These are phyloP conservation scores for Guyanaporus albipodus DNA, from an alignment of 768 basidiomycete species.

Conservation along the genomic window DNA sequence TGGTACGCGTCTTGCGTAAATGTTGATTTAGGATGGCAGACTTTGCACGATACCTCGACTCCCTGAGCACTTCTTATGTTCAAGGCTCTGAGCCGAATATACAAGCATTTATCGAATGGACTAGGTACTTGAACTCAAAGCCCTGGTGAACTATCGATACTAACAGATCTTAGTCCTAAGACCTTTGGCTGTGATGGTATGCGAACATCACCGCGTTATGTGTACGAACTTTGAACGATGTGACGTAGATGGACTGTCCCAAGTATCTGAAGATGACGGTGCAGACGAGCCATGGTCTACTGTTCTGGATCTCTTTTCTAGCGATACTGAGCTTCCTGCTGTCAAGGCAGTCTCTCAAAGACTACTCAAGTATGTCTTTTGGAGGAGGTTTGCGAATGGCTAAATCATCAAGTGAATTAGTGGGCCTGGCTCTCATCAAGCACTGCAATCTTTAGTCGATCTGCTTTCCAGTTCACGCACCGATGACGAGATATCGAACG, in stretches of 20 bases:
- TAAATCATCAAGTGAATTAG: conserved; percentile 14
- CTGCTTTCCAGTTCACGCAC: conserved; percentile 47
- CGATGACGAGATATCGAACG: conserved; percentile 72
- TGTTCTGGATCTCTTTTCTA: conserved; percentile 32
- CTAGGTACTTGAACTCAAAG: conserved; percentile 15
- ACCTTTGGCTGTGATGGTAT: conserved; percentile 15
- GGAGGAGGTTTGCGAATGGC: not conserved
- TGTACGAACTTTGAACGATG: conserved; percentile 3
- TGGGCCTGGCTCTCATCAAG: conserved; percentile 6
- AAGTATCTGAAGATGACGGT: conserved; percentile 8
- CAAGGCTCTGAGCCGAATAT: conserved; percentile 10
- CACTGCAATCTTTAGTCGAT: conserved; percentile 21
- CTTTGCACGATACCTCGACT: conserved; percentile 23
- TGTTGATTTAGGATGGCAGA: conserved; percentile 15
- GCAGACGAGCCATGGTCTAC: conserved; percentile 25
- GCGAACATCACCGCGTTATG: not conserved
- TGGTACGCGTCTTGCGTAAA: too few species aligned
- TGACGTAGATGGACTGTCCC: conserved; percentile 13
- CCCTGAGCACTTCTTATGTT: conserved; percentile 15
- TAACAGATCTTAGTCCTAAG: conserved; percentile 19
- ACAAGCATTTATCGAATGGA: conserved; percentile 21
- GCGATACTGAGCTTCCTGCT: not conserved
- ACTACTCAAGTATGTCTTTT: conserved; percentile 15
- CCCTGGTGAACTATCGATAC: conserved; percentile 7
- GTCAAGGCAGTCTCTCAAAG: conserved; percentile 7